These are phyloP conservation scores for Petunia secreta DNA, from an alignment of 257 asterid species.

Conservation along the genomic window DNA sequence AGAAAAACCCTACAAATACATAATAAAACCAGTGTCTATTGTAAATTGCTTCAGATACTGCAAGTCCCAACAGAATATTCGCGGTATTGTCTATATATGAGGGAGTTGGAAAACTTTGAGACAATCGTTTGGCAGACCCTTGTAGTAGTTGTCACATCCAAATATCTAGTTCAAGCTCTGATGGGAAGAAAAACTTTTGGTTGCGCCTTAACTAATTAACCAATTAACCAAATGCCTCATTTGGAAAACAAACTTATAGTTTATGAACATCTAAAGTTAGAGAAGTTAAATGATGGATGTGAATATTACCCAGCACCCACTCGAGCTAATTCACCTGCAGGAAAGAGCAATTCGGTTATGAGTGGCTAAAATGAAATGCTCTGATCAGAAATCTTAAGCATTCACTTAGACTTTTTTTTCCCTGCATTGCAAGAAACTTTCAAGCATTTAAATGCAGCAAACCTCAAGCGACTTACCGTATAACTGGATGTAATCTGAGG, in stretches of 20 bases:
- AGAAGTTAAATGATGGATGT: too few relatives aligned
- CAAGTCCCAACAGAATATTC: background rate
- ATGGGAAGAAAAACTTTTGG: background rate
- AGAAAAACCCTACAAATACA: slow-evolving; percentile 62
- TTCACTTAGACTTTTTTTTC: background rate
- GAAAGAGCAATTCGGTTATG: background rate
- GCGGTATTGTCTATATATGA: background rate
- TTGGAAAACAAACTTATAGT: too few relatives aligned
- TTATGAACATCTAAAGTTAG: too few relatives aligned
- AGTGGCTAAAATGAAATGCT: background rate
- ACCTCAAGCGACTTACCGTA: slow-evolving; percentile 55
- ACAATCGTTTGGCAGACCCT: background rate
- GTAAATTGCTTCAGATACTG: background rate
- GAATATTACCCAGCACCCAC: slow-evolving; percentile 94
- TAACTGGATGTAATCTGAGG: slow-evolving; percentile 65
- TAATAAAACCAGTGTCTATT: background rate
- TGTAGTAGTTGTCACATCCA: background rate
- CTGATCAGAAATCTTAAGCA: slow-evolving; percentile 1
- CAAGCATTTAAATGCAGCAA: too few relatives aligned
- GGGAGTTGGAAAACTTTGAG: background rate
- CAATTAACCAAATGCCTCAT: background rate
- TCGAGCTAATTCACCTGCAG: slow-evolving; percentile 87
- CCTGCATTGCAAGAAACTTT: too few relatives aligned
- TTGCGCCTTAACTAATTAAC: background rate
- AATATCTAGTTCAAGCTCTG: background rate